Percentiles rank a stretch among this genome's conserved stretches.
phyloP scores from a whole-genome alignment of 2,329 filamentous ascomycete species.

The Trichoderma oligosporum region DNA sequence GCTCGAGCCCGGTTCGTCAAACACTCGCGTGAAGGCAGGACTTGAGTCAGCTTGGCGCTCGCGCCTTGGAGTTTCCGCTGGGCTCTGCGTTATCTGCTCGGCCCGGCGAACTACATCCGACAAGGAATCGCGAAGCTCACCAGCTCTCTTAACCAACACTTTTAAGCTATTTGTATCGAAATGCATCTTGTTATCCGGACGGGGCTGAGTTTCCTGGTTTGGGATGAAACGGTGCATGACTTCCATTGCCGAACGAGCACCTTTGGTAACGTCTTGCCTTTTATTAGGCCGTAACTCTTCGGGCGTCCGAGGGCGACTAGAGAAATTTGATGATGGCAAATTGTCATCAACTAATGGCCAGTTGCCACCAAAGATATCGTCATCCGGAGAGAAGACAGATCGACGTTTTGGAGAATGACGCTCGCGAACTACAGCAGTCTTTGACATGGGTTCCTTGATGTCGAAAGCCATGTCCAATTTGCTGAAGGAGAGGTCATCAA shows the following conservation, averaged over 20 bases:
- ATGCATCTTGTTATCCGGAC: constrained; percentile 48
- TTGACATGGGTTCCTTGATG: constrained; percentile 43
- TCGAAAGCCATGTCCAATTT: constrained; percentile 43
- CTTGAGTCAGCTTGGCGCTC: constrained; percentile 51
- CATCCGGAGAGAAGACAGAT: constrained; percentile 62
- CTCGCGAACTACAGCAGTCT: constrained; percentile 53
- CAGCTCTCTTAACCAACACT: constrained; percentile 60
- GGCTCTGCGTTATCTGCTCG: constrained; percentile 56
- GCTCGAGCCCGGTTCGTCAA: constrained; percentile 58
- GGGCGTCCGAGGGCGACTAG: constrained; percentile 42
- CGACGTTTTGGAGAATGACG: constrained; percentile 50
- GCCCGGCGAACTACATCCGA: constrained; percentile 58
- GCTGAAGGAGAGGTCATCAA: constrained; percentile 45
- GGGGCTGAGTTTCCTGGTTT: constrained; percentile 36
- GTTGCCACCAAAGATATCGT: constrained; percentile 60
- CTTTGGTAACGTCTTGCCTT: constrained; percentile 42
- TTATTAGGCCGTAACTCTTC: constrained; percentile 28
- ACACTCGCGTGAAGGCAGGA: constrained; percentile 64
- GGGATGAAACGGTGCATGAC: constrained; percentile 55
- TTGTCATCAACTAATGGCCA: constrained; percentile 43
- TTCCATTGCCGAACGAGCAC: constrained; percentile 57
- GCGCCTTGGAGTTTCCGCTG: constrained; percentile 47
- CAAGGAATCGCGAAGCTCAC: constrained; percentile 55
- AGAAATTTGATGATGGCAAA: constrained; percentile 31
- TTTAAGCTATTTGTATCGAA: constrained; percentile 68